Evolutionary conservation across 306 rosid genomes (phyloP), one percentile per base, ranked within the genome.

Genomic region (Hippophae gyantsensis): DNA sequence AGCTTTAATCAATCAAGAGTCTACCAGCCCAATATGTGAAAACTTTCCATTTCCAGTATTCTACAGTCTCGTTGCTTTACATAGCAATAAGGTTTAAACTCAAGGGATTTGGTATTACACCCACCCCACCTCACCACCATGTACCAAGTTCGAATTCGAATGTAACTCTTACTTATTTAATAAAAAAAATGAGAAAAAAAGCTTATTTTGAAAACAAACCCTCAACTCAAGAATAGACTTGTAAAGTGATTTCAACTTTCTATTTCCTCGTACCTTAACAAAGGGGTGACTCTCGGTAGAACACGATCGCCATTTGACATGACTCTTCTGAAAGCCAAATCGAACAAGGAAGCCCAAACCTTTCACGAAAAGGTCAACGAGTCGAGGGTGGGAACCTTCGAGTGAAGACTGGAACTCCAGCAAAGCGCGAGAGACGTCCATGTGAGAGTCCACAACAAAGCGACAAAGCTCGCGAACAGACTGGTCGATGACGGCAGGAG

Each of bases 381-480:
- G 69, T 13, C 66, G 78, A 61, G 81, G 75, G 56, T 74, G 70
- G 62, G 89, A 78, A 55, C 88, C 96, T 54, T 85, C 81, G 46
- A 87, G 85, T 0, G 96, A 87, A 32, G 96, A 82, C 38, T 76
- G 96, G 65, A 92, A 89, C 75, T 92, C 96, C 18, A 87, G 54
- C 45, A 80, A 68, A 6, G 82, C 96, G 13, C 76, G 78, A 40
- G 73, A 12, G 18, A 83, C 7, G 25, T 74, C 64, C 54, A 85
- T n/a, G 26, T 67, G 61, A 10, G 86, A 62, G 54, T 85, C 93
- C 6, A 65, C 57, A 5, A 84, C 96, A 46, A 92, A 76, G 76
- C 83, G 79, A 74, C 98, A 92, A 9, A 92, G 67, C 70, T 85
- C 93, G 52, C 98, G 89, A 32, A 92, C 79, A 7, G 98, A 79